These are phyloP conservation scores for Beauveria rudraprayagi DNA, from an alignment of 2,329 filamentous ascomycete genomes.

Conservation along the genomic window DNA sequence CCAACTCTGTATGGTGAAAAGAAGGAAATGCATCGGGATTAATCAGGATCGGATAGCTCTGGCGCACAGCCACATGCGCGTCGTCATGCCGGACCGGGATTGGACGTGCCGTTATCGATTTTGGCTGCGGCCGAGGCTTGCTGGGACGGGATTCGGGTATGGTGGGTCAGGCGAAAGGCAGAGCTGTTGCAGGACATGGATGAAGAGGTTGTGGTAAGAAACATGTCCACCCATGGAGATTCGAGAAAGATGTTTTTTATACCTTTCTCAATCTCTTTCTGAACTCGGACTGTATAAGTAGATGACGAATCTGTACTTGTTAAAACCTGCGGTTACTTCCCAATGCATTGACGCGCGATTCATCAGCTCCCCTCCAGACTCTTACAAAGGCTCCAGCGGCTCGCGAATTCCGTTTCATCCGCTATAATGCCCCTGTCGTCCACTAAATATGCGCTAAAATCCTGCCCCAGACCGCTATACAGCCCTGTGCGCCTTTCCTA, in stretches of 20 bases:
- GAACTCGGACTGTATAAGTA: too few species aligned
- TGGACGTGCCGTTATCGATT: background rate
- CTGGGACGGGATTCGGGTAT: constrained; percentile 1
- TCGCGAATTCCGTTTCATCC: background rate
- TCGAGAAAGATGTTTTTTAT: too few species aligned
- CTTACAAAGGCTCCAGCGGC: background rate
- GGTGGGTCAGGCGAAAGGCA: background rate
- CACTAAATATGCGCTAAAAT: too few species aligned
- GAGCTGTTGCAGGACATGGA: background rate
- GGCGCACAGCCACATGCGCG: constrained; percentile 6
- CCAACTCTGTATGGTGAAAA: too few species aligned
- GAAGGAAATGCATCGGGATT: background rate
- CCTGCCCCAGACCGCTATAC: background rate
- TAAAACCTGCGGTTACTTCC: too few species aligned
- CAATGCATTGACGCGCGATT: too few species aligned
- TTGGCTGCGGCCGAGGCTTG: background rate
- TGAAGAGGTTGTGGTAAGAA: background rate
- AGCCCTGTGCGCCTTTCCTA: background rate
- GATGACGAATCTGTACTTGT: too few species aligned
- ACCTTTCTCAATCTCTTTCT: too few species aligned
- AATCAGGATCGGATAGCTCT: background rate
- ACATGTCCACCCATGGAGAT: background rate
- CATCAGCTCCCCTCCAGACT: too few species aligned
- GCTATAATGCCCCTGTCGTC: background rate
- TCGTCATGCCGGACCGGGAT: background rate